Conservation (phyloP, 2,329 filamentous ascomycete genomes). For the Colletotrichum sp. region DNA sequence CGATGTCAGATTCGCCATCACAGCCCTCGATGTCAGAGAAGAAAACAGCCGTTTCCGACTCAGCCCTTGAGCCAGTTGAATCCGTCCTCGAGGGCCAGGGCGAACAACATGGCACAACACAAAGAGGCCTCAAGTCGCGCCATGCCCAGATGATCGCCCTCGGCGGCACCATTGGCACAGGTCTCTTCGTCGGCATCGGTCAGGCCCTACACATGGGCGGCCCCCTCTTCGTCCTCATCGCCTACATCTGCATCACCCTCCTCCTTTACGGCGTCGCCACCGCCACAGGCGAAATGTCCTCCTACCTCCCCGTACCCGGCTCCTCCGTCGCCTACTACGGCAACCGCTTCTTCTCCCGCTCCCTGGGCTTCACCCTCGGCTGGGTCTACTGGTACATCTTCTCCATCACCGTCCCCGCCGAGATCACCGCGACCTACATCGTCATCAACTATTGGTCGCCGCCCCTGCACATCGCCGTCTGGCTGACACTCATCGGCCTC, state of each 20-base stretch:
- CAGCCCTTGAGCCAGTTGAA: neutral
- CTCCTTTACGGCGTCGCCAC: conserved; percentile 46
- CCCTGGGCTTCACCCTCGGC: conserved; percentile 57
- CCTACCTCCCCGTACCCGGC: conserved; percentile 34
- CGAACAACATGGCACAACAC: neutral
- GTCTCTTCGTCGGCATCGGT: conserved; percentile 42
- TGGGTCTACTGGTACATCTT: conserved; percentile 65
- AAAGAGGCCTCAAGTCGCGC: conserved; percentile 39
- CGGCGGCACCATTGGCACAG: conserved; percentile 51
- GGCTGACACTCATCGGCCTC: conserved; percentile 21
- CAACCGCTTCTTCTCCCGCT: conserved; percentile 55
- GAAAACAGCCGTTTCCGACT: accelerated
- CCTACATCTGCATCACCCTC: neutral
- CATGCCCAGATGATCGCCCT: conserved; percentile 53
- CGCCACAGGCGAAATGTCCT: neutral
- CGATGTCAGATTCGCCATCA: neutral
- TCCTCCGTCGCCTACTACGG: neutral
- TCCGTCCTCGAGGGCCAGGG: neutral
- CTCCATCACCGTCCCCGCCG: conserved; percentile 44
- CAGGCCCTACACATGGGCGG: conserved; percentile 38
- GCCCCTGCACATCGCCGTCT: conserved; percentile 16
- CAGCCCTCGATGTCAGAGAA: neutral
- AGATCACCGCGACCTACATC: conserved; percentile 21
- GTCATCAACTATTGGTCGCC: conserved; percentile 26
- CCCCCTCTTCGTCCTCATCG: conserved; percentile 26